Conservation (phyloP, 2,329 filamentous ascomycete genomes). For the Pleoardoris graminearum region DNA sequence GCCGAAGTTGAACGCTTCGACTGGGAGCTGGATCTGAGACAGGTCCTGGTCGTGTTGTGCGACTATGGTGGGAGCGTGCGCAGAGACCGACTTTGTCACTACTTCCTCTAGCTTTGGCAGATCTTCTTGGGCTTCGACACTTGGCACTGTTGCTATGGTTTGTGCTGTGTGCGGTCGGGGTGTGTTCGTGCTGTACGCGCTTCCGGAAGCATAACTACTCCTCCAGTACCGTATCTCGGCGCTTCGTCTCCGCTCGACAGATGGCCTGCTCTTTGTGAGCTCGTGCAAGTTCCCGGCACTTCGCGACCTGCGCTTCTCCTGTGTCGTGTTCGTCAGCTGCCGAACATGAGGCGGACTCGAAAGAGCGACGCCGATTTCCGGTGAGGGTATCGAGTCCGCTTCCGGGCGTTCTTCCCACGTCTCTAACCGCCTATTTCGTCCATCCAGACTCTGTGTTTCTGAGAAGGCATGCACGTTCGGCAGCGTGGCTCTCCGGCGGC, state of each 20-base stretch:
- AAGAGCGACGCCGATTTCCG: slow-evolving; percentile 43
- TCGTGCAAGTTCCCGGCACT: slow-evolving; percentile 44
- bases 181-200: slow-evolving; percentile 33
- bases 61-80: not conserved
- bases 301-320: slow-evolving; percentile 40
- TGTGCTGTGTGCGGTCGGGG: slow-evolving; percentile 38
- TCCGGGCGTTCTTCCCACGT: slow-evolving; percentile 36
- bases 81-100: not conserved
- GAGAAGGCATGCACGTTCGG: slow-evolving; percentile 34
- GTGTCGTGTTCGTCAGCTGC: slow-evolving; percentile 16
- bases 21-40: slow-evolving; percentile 23
- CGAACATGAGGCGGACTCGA: slow-evolving; percentile 32
- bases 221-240: slow-evolving; percentile 45
- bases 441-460: slow-evolving; percentile 35
- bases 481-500: slow-evolving; percentile 41
- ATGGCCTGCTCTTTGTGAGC: slow-evolving; percentile 29
- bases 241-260: slow-evolving; percentile 33
- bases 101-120: not conserved
- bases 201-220: slow-evolving; percentile 37
- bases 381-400: slow-evolving; percentile 29
- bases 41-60: slow-evolving; percentile 17
- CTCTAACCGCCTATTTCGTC: slow-evolving; percentile 24
- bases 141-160: slow-evolving; percentile 37
- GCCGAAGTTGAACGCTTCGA: slow-evolving; percentile 44
- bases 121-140: slow-evolving; percentile 27